phyloP scores from a whole-genome alignment of 768 basidiomycete species.

The Tulasnella sp. region DNA sequence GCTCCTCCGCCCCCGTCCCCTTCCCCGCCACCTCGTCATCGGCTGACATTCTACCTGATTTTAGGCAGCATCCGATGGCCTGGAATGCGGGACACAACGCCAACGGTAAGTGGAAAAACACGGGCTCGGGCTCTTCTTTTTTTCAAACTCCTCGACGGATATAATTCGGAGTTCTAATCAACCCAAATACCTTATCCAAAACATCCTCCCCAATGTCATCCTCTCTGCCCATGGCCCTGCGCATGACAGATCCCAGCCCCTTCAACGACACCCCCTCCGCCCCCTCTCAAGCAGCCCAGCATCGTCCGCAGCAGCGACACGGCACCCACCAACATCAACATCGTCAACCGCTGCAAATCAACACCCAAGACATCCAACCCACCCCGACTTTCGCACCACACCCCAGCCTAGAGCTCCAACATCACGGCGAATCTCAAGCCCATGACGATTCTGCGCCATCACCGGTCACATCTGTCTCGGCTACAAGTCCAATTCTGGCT shows the following conservation, averaged over 20 bases:
- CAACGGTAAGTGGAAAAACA: conserved; percentile 26
- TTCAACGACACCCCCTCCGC: conserved; percentile 21
- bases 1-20: not conserved
- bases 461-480: conserved; percentile 27
- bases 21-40: conserved; percentile 6
- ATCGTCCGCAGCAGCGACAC: not conserved
- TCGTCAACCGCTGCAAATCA: conserved; percentile 13
- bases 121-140: not conserved
- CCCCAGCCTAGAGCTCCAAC: conserved; percentile 17
- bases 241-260: conserved; percentile 11
- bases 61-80: conserved; percentile 25
- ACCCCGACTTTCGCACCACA: not conserved
- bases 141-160: conserved; percentile 3
- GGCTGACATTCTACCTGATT: conserved; percentile 1
- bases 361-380: conserved; percentile 16
- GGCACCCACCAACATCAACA: not conserved
- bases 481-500: conserved; percentile 21
- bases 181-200: conserved; percentile 30
- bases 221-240: conserved; percentile 28
- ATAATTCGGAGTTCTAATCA: conserved; percentile 11
- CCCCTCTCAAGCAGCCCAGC: conserved; percentile 7
- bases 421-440: conserved; percentile 17
- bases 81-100: conserved; percentile 29
- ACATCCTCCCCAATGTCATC: conserved; percentile 13
- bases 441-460: conserved; percentile 8